A percentile compares a stretch with the other conserved stretches of the same genome.
These are phyloP conservation scores for Colletotrichum paranaense DNA, from an alignment of 2,329 filamentous ascomycete genomes.

Conservation along the genomic window DNA sequence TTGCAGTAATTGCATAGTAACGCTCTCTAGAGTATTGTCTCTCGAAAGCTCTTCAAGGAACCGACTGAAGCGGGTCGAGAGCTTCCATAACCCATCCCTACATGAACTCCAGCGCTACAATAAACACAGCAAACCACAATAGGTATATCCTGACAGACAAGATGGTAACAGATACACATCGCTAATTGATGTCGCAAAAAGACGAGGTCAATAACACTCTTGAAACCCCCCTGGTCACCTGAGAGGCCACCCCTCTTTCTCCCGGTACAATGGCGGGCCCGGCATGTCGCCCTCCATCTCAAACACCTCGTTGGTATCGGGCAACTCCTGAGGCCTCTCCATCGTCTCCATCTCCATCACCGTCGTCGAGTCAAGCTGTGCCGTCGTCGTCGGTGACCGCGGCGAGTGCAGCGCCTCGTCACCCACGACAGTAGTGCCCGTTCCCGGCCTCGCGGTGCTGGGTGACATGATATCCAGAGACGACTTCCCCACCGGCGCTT, in stretches of 20 bases:
- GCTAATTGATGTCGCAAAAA: not conserved
- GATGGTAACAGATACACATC: not conserved
- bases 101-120: slow-evolving; percentile 28
- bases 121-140: not conserved
- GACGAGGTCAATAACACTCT: too few relatives aligned
- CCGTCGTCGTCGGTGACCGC: slow-evolving; percentile 12
- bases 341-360: slow-evolving; percentile 30
- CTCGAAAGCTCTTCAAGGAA: not conserved
- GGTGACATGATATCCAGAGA: slow-evolving; percentile 17
- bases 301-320: slow-evolving; percentile 17
- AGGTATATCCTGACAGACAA: not conserved
- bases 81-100: not conserved
- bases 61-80: not conserved
- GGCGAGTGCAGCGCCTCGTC: slow-evolving; percentile 11
- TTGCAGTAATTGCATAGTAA: not conserved
- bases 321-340: slow-evolving; percentile 31
- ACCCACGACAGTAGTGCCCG: slow-evolving; percentile 13
- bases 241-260: slow-evolving; percentile 29
- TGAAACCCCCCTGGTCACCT: not conserved
- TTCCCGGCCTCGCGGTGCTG: slow-evolving; percentile 15
- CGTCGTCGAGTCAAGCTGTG: slow-evolving; percentile 27
- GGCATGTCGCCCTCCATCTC: slow-evolving; percentile 34
- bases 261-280: slow-evolving; percentile 29
- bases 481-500: slow-evolving; percentile 4
- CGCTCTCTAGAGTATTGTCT: not conserved